Conservation (phyloP, 352 stramenopile genomes). For the Phytophthora tubulina region DNA sequence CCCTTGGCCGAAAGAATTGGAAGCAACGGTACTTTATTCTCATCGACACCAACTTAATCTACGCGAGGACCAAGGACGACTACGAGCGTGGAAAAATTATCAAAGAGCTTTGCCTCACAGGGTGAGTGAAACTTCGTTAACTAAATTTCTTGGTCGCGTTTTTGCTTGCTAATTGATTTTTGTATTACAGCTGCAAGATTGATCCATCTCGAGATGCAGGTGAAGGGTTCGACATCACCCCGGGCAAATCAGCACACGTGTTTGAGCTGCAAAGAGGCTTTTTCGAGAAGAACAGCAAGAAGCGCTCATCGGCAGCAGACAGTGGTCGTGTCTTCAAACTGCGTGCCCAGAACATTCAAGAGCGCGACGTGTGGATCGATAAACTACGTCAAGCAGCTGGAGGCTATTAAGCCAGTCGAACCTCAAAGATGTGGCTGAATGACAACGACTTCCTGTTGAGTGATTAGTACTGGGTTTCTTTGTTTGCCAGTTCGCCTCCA, state of each 20-base stretch:
- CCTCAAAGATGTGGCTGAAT: slow-evolving; percentile 19
- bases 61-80: slow-evolving; percentile 88
- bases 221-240: slow-evolving; percentile 88
- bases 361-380: slow-evolving; percentile 85
- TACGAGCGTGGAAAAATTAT: slow-evolving; percentile 90
- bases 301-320: slow-evolving; percentile 73
- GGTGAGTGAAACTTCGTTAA: slow-evolving; percentile 44
- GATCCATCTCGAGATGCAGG: slow-evolving; percentile 79
- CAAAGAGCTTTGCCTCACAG: slow-evolving; percentile 84
- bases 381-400: slow-evolving; percentile 70
- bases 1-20: slow-evolving; percentile 86
- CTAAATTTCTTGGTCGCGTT: background rate
- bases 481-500: background rate
- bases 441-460: slow-evolving; percentile 8
- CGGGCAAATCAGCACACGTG: slow-evolving; percentile 71
- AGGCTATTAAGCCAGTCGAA: slow-evolving; percentile 39
- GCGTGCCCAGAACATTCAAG: slow-evolving; percentile 84
- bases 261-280: slow-evolving; percentile 80
- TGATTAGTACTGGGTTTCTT: background rate
- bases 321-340: slow-evolving; percentile 85
- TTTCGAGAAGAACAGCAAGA: slow-evolving; percentile 87
- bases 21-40: slow-evolving; percentile 92
- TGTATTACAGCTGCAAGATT: slow-evolving; percentile 60
- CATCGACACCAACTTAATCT: slow-evolving; percentile 72
- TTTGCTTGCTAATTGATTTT: background rate